Evolutionary conservation across 225 moss, liverwort and hornwort genomes (phyloP).

Genomic region (Thuidium tamariscinum): DNA sequence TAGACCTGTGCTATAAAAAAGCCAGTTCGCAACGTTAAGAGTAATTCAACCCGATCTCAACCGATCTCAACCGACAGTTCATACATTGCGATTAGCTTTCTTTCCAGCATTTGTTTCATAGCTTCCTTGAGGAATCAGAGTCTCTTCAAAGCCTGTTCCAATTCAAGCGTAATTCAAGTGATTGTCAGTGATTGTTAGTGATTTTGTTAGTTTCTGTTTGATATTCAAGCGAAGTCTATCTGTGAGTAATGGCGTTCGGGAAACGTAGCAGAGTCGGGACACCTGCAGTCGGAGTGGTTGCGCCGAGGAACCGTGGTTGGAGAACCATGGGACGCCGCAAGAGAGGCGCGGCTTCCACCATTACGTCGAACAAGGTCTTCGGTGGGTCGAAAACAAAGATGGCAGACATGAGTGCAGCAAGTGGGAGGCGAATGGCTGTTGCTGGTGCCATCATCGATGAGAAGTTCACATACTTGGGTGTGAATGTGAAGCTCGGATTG

Average conservation of each 20-base stretch:
- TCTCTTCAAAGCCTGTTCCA: not conserved
- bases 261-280: not conserved
- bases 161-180: not conserved
- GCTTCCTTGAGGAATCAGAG: not conserved
- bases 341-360: not conserved
- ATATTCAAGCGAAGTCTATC: not conserved
- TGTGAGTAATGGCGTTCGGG: slow-evolving; percentile 5
- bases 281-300: not conserved
- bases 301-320: too few species aligned
- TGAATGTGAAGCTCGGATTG: slow-evolving; percentile 25
- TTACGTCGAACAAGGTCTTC: slow-evolving; percentile 24
- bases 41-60: too few species aligned
- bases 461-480: slow-evolving; percentile 30
- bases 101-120: not conserved
- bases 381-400: slow-evolving; percentile 10
- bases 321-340: not conserved
- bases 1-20: not conserved
- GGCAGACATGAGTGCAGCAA: slow-evolving; percentile 29
- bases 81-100: not conserved
- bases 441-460: slow-evolving; percentile 34
- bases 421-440: slow-evolving; percentile 37
- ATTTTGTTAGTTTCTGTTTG: not conserved
- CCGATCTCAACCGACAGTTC: too few species aligned
- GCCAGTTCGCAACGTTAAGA: too few species aligned
- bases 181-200: not conserved